Base-by-base conservation (phyloP, 2,329 filamentous ascomycete species). In the Neofusicoccum ribis region DNA sequence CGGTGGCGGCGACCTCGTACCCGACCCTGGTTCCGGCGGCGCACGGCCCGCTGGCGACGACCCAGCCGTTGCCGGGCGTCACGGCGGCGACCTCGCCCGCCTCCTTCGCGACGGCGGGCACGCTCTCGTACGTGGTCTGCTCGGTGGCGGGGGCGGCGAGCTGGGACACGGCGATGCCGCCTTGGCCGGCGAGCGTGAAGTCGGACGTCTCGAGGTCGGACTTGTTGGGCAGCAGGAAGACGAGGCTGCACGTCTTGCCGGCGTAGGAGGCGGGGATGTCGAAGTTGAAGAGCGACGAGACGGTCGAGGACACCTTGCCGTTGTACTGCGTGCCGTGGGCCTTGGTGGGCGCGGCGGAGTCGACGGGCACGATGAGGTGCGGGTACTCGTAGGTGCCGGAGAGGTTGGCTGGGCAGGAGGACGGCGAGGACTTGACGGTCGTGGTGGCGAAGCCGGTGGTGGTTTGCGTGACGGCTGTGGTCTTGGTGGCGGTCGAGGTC, bases 161-260 rank as follows among this genome's bases (percentile, higher is more conserved):
- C 70, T 77, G 73, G n/a, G 78, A 76, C 71, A 89, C 84, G 67
- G 83, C 54, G 64, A 89, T 76, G 49, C 77, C 77, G 46, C 87
- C 87, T 20, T 79, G 84, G 71, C 84, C 58, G 1, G 56, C 15
- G 0, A 65, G 27, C 6, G 54, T 37, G 76, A 80, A 89, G 9
- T 81, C 80, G 0, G 87, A 88, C 1, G 86, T 88, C 75, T 86
- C 76, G 17, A 89, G 83, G 34, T 88, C 76, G 15, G 79, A 70
- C 67, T 85, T 76, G 59, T 79, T 69, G 7, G 89, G 89, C 76
- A 90, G 85, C 47, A 89, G 79, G 83, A 91, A 91, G 65, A 88
- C 79, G 12, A 91, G 79, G 62, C 82, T 84, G 78, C 89, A 91
- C 7, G 78, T 85, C 39, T 46, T 52, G 59, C 59, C 47, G 36